Evolutionary conservation across 768 basidiomycete genomes (phyloP).

Genomic region (Boletus tylopilopsis): DNA sequence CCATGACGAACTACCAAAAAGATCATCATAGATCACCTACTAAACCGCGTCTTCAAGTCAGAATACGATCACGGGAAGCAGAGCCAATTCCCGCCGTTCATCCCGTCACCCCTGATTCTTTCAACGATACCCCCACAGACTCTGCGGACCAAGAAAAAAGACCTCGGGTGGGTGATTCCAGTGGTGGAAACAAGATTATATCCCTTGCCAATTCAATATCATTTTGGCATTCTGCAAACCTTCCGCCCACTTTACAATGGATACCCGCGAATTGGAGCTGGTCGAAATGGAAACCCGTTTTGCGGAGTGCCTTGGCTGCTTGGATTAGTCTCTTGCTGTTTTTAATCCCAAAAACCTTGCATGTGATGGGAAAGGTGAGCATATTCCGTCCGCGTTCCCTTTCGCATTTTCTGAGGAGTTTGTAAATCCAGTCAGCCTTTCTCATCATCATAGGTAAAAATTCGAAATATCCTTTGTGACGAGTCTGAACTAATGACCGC

Average conservation of each 20-base stretch:
- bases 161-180: not conserved
- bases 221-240: not conserved
- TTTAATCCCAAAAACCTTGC: conserved; percentile 47
- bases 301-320: conserved; percentile 57
- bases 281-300: conserved; percentile 56
- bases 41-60: conserved; percentile 10
- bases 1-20: conserved; percentile 9
- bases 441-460: conserved; percentile 55
- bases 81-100: not conserved
- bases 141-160: conserved; percentile 1
- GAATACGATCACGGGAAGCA: not conserved
- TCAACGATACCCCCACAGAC: not conserved
- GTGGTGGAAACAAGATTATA: not conserved
- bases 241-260: conserved; percentile 45
- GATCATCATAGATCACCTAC: not conserved
- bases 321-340: conserved; percentile 63
- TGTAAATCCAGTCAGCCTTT: no score
- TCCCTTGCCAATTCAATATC: not conserved
- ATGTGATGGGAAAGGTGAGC: conserved; percentile 54
- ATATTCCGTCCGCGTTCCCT: not conserved
- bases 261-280: conserved; percentile 53
- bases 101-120: not conserved
- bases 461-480: not conserved
- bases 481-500: not conserved
- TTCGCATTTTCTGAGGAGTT: not conserved